Conservation (phyloP, 192 early-diverging fungal species). For the Anaeromyces robustus region DNA sequence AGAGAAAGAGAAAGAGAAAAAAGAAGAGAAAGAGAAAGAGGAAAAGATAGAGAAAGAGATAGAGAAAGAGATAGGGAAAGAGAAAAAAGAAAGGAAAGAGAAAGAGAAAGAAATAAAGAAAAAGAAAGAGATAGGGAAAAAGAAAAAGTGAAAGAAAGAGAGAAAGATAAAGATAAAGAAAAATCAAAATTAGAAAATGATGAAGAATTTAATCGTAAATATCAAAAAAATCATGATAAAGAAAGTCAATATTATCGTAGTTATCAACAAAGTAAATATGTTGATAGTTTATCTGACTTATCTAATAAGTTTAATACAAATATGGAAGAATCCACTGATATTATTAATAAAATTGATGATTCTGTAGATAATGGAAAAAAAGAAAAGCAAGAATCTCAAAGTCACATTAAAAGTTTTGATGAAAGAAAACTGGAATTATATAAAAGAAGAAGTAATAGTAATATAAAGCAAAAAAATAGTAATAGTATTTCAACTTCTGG, state of each 20-base stretch:
- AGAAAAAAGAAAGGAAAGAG: neutral
- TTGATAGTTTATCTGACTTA: too few species aligned
- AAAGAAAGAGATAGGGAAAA: neutral
- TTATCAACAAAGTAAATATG: too few species aligned
- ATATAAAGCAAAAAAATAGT: neutral
- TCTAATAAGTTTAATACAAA: too few species aligned
- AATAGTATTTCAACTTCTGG: neutral
- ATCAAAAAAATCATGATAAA: too few species aligned
- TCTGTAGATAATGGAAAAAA: neutral
- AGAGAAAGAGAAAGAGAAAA: neutral
- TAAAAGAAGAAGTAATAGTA: neutral
- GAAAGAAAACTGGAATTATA: neutral
- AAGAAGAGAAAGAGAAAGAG: neutral
- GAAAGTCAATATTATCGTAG: too few species aligned
- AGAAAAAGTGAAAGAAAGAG: neutral
- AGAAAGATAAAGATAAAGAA: neutral
- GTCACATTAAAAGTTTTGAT: neutral
- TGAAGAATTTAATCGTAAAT: neutral
- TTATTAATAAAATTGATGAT: too few species aligned
- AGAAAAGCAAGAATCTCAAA: neutral
- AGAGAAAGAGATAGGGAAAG: neutral
- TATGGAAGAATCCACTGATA: too few species aligned
- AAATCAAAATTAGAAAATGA: neutral
- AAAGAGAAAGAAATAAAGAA: neutral
- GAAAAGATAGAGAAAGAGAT: neutral